Conservation (phyloP, 73 alveolate species). For the Strombidium stylifer region DNA sequence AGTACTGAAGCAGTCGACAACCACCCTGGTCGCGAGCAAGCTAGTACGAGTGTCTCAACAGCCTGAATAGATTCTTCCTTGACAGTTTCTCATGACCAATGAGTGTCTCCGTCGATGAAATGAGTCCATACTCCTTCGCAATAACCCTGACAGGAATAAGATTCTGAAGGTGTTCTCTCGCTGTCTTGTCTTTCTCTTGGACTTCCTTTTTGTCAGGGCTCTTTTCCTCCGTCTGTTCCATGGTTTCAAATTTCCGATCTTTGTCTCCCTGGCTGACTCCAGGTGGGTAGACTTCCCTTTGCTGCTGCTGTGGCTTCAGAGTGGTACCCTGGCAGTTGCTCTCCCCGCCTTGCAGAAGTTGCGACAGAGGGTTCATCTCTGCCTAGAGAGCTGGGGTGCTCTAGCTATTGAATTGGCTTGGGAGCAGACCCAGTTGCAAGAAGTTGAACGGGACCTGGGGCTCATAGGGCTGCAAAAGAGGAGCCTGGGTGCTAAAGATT, state of each 20-base stretch:
- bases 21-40: slow-evolving; percentile 87
- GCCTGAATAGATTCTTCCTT: slow-evolving; percentile 2
- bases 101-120: slow-evolving; percentile 13
- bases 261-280: neutral
- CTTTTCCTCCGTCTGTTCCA: neutral
- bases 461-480: no score
- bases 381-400: no score
- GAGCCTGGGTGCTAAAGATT: no score
- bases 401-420: no score
- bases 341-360: no score
- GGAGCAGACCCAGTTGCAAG: no score
- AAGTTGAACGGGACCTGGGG: no score
- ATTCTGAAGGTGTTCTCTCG: neutral
- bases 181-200: neutral
- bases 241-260: neutral
- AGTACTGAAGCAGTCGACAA: slow-evolving; percentile 84
- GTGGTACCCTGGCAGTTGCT: no score
- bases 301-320: no score
- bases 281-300: neutral
- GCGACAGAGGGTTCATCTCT: no score
- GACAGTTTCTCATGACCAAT: slow-evolving; percentile 3
- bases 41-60: slow-evolving; percentile 61
- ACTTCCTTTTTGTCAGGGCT: neutral
- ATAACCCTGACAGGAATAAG: neutral
- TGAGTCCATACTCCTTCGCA: slow-evolving; percentile 13